phyloP scores from a whole-genome alignment of 75 land plant genomes.

The Selaginella moellendorffii region DNA sequence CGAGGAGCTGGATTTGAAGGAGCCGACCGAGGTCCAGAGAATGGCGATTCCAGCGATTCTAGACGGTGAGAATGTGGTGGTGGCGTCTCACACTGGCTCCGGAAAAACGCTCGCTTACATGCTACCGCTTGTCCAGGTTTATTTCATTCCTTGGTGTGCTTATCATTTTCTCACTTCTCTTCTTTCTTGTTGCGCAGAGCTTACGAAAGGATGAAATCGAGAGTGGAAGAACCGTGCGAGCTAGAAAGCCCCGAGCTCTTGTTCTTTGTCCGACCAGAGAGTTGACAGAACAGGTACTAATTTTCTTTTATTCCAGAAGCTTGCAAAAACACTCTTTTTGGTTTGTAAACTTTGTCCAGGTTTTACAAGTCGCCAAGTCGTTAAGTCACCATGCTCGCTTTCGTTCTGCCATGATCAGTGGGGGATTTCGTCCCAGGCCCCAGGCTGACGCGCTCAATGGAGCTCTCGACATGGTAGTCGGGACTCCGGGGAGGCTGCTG shows the following conservation, averaged over 20 bases:
- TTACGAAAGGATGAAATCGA: slow-evolving; percentile 65
- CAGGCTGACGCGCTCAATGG: slow-evolving; percentile 74
- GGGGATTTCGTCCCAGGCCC: slow-evolving; percentile 74
- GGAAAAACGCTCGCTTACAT: slow-evolving; percentile 89
- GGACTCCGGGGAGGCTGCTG: slow-evolving; percentile 95
- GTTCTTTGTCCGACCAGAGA: slow-evolving; percentile 87
- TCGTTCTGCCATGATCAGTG: slow-evolving; percentile 83
- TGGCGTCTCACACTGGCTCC: slow-evolving; percentile 96
- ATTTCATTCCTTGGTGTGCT: not conserved
- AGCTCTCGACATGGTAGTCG: slow-evolving; percentile 88
- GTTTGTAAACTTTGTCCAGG: slow-evolving; percentile 16
- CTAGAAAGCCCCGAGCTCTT: slow-evolving; percentile 81
- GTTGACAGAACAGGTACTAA: slow-evolving; percentile 51
- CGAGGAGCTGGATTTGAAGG: slow-evolving; percentile 44
- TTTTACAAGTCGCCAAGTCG: slow-evolving; percentile 86
- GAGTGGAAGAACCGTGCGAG: slow-evolving; percentile 41
- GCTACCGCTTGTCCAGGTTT: slow-evolving; percentile 89
- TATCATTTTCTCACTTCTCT: not conserved
- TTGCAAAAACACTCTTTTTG: not conserved
- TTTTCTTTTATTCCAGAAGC: not conserved
- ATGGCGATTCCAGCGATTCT: slow-evolving; percentile 62
- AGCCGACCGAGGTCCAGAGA: slow-evolving; percentile 85
- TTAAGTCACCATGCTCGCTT: slow-evolving; percentile 91
- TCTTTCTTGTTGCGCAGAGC: slow-evolving; percentile 21
- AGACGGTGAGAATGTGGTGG: slow-evolving; percentile 53